Evolutionary conservation across 2,329 filamentous ascomycete genomes (phyloP).

Genomic region (Penicillium nordicum): DNA sequence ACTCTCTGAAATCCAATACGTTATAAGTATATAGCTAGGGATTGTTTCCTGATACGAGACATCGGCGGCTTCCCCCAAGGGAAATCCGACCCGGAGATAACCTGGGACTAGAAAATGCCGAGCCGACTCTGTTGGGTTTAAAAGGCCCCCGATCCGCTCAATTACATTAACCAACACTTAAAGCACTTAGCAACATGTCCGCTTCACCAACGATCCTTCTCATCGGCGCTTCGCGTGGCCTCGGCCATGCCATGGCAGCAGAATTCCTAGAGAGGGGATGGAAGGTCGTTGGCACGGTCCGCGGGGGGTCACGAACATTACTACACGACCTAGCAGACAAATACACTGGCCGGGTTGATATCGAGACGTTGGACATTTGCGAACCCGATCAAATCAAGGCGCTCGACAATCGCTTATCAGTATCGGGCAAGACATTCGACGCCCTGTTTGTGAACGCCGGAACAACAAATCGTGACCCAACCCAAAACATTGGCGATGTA

Average conservation of each 20-base stretch:
- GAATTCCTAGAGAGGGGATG: constrained; percentile 3
- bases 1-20: neutral
- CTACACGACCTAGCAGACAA: neutral
- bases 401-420: neutral
- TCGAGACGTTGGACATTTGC: neutral
- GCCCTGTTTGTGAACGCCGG: neutral
- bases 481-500: neutral
- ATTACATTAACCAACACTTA: neutral
- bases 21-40: neutral
- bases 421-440: neutral
- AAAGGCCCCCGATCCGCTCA: neutral
- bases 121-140: neutral
- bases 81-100: neutral
- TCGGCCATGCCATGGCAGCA: neutral
- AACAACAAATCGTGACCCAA: neutral
- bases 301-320: neutral
- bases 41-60: neutral
- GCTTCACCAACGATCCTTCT: neutral
- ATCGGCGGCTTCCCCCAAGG: neutral
- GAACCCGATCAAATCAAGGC: neutral
- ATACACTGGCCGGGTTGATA: neutral
- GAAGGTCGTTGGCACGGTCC: neutral
- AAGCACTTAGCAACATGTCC: neutral
- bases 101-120: neutral
- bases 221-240: neutral